These are phyloP conservation scores for Grosmannia serpens DNA, from an alignment of 2,329 filamentous ascomycete genomes.

Conservation along the genomic window DNA sequence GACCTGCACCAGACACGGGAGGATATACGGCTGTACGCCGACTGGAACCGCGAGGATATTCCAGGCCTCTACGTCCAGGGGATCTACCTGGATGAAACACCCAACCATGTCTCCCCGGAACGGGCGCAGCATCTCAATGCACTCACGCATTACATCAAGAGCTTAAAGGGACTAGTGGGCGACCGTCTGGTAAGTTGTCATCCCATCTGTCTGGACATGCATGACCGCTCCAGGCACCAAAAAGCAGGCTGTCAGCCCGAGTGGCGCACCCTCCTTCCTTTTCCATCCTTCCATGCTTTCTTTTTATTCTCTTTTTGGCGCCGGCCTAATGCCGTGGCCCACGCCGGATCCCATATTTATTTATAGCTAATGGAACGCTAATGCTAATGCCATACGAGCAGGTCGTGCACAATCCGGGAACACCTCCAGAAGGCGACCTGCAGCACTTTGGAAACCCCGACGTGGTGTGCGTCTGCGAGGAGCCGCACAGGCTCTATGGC, in stretches of 20 bases:
- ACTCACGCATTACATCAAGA: background rate
- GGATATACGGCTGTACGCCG: constrained; percentile 3
- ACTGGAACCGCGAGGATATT: background rate
- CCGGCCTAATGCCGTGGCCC: background rate
- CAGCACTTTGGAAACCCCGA: constrained; percentile 7
- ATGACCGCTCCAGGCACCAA: background rate
- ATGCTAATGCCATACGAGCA: background rate
- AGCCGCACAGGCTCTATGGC: constrained; percentile 3
- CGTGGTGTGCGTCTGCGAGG: constrained; percentile 8
- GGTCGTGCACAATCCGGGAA: constrained; percentile 11
- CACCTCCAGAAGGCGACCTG: constrained; percentile 8
- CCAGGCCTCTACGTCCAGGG: constrained; percentile 8
- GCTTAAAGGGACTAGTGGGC: background rate
- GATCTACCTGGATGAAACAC: constrained; percentile 10
- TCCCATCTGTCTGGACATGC: background rate
- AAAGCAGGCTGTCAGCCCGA: no score
- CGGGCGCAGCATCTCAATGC: constrained; percentile 1
- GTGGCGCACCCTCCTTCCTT: background rate
- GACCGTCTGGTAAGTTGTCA: constrained; percentile 4
- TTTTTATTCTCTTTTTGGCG: background rate
- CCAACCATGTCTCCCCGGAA: constrained; percentile 4
- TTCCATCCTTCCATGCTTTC: background rate
- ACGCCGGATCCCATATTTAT: background rate
- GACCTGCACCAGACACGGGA: constrained; percentile 1
- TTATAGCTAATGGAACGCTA: background rate